Conservation (phyloP, 495 filamentous ascomycete species). For the Aspergillus sclerotioniger region DNA sequence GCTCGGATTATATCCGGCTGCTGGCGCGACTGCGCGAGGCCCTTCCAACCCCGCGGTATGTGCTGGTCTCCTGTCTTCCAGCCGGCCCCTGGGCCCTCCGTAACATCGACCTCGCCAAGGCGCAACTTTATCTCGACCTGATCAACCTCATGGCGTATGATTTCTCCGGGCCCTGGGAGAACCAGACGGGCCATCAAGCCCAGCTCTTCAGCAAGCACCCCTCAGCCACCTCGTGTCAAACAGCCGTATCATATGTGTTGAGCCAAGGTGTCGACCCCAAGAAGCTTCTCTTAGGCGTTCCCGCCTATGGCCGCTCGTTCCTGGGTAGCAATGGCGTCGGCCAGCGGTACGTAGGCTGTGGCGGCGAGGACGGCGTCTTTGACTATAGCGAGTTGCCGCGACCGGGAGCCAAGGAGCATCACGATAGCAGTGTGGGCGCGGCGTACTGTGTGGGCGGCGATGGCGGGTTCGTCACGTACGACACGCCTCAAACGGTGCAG, state of each 20-base stretch:
- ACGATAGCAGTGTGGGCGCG: conserved; percentile 66
- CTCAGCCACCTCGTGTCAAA: conserved; percentile 60
- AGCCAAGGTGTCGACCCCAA: conserved; percentile 63
- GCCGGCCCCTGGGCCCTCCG: conserved; percentile 70
- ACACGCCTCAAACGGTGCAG: conserved; percentile 79
- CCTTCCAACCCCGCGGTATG: conserved; percentile 70
- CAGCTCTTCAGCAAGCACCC: conserved; percentile 66
- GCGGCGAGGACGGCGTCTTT: conserved; percentile 77
- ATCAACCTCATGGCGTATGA: conserved; percentile 88
- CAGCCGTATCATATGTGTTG: conserved; percentile 63
- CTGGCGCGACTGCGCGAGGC: conserved; percentile 65
- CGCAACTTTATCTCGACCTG: conserved; percentile 67
- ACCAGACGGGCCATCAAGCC: conserved; percentile 71
- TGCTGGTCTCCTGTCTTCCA: conserved; percentile 80
- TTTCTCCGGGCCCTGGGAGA: conserved; percentile 77
- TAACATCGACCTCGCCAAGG: conserved; percentile 69
- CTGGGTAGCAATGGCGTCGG: conserved; percentile 62
- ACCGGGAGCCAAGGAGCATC: conserved; percentile 63
- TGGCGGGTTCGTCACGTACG: conserved; percentile 85
- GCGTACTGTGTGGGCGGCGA: conserved; percentile 78
- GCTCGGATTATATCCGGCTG: conserved; percentile 69
- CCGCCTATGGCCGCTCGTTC: conserved; percentile 80
- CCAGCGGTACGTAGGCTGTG: conserved; percentile 60
- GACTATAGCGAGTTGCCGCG: conserved; percentile 78
- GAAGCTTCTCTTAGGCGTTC: conserved; percentile 79